Percentiles rank a stretch among this genome's conserved stretches.
Evolutionary conservation across 1,139 yeast genomes (phyloP).

Genomic region (Protomyces macrosporus): DNA sequence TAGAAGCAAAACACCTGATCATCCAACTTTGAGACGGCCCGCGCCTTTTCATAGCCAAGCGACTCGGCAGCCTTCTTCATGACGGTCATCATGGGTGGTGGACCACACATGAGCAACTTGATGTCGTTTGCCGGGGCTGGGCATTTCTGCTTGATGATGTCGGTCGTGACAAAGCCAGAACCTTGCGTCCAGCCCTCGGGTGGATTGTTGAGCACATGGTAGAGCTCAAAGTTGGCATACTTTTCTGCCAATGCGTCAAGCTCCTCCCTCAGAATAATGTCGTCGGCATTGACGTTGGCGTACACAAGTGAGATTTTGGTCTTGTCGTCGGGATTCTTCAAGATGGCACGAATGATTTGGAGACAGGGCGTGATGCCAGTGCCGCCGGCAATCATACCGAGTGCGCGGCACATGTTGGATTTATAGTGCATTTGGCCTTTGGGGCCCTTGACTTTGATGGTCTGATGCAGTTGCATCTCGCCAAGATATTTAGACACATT

Average conservation of each 20-base stretch:
- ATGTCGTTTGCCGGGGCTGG: constrained; percentile 61
- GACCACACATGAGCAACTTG: constrained; percentile 80
- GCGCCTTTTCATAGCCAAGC: constrained; percentile 80
- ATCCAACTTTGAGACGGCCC: constrained; percentile 83
- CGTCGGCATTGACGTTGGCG: constrained; percentile 73
- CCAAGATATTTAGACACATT: constrained; percentile 76
- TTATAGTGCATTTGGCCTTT: constrained; percentile 84
- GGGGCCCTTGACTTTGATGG: constrained; percentile 79
- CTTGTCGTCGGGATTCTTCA: constrained; percentile 66
- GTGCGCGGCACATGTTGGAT: constrained; percentile 68
- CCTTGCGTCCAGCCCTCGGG: constrained; percentile 74
- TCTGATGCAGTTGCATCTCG: constrained; percentile 61
- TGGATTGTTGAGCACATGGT: constrained; percentile 73
- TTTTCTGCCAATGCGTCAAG: constrained; percentile 61
- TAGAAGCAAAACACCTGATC: constrained; percentile 89
- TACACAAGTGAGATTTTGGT: constrained; percentile 69
- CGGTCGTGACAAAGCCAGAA: constrained; percentile 76
- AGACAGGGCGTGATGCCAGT: constrained; percentile 90
- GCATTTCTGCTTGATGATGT: constrained; percentile 58
- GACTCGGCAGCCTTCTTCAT: constrained; percentile 72
- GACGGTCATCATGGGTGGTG: constrained; percentile 80
- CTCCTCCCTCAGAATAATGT: constrained; percentile 73
- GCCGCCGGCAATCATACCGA: constrained; percentile 94
- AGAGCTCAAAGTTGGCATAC: constrained; percentile 60
- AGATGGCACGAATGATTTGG: constrained; percentile 77